Conservation (phyloP, 306 rosid genomes). For the Ormosia semicastrata region DNA sequence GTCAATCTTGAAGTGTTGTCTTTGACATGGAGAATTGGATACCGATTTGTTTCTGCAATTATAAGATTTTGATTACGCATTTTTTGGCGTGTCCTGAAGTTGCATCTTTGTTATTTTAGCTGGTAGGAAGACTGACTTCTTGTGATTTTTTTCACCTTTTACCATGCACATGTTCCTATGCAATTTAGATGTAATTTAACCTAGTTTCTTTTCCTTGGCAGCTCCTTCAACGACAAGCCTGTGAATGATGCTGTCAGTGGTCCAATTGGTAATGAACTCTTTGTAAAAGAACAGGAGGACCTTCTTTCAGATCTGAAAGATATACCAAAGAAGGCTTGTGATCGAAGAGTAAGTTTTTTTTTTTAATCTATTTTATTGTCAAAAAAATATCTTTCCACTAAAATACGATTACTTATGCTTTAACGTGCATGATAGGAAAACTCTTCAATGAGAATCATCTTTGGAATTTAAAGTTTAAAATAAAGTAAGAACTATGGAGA, state of each 20-base stretch:
- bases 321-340: conserved; percentile 93
- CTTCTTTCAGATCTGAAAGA: conserved; percentile 91
- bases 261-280: conserved; percentile 82
- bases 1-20: neutral
- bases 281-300: conserved; percentile 87
- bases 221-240: conserved; percentile 93
- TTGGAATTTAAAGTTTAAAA: neutral
- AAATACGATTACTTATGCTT: neutral
- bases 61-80: neutral
- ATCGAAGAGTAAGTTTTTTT: conserved; percentile 68
- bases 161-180: neutral
- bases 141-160: neutral
- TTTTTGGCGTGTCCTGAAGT: neutral
- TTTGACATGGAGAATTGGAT: neutral
- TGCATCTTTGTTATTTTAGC: neutral
- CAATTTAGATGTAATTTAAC: neutral
- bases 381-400: neutral
- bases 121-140: neutral
- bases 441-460: neutral
- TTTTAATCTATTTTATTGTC: neutral
- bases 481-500: neutral
- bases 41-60: neutral
- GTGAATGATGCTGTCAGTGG: conserved; percentile 49
- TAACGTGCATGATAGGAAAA: neutral
- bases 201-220: conserved; percentile 16